Percentiles rank a stretch among this genome's conserved stretches.
Evolutionary conservation across 768 basidiomycete species (phyloP).

Genomic region (Macrolepiota fuliginosa): DNA sequence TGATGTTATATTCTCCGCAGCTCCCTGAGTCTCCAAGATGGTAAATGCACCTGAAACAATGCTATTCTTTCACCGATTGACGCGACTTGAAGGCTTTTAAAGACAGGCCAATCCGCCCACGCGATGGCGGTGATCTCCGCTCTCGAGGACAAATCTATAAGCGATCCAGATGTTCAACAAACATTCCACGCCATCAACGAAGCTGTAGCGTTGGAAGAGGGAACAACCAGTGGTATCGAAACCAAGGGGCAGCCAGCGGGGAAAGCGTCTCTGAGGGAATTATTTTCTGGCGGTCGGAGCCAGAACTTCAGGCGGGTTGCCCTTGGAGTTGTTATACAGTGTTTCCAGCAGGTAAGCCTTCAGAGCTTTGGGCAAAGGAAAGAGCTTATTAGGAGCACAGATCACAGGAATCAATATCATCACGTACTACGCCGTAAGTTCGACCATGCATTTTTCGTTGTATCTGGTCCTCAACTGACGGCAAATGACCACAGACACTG

Average conservation of each 20-base stretch:
- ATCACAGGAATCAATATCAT: constrained; percentile 68
- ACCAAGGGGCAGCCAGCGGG: constrained; percentile 3
- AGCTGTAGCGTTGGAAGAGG: constrained; percentile 9
- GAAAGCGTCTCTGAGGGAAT: constrained; percentile 43
- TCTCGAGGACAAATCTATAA: constrained; percentile 48
- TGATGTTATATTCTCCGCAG: constrained; percentile 23
- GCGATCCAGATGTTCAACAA: constrained; percentile 43
- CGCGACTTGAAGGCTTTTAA: constrained; percentile 44
- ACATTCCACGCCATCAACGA: constrained; percentile 35
- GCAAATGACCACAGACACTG: constrained; percentile 38
- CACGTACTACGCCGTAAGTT: constrained; percentile 47
- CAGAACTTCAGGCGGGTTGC: constrained; percentile 62
- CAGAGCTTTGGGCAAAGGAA: background rate
- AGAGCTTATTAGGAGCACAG: constrained; percentile 15
- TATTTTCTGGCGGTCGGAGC: constrained; percentile 51
- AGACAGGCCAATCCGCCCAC: constrained; percentile 51
- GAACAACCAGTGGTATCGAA: background rate
- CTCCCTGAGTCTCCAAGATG: constrained; percentile 61
- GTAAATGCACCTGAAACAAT: constrained; percentile 21
- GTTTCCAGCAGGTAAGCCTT: constrained; percentile 53
- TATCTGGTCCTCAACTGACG: background rate
- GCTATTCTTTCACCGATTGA: background rate
- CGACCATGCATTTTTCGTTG: background rate
- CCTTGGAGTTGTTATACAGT: constrained; percentile 56
- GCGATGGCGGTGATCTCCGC: constrained; percentile 63